Evolutionary conservation across 2,329 filamentous ascomycete species (phyloP), one percentile per base, ranked within the genome.

Genomic region (Colletotrichum karsti): DNA sequence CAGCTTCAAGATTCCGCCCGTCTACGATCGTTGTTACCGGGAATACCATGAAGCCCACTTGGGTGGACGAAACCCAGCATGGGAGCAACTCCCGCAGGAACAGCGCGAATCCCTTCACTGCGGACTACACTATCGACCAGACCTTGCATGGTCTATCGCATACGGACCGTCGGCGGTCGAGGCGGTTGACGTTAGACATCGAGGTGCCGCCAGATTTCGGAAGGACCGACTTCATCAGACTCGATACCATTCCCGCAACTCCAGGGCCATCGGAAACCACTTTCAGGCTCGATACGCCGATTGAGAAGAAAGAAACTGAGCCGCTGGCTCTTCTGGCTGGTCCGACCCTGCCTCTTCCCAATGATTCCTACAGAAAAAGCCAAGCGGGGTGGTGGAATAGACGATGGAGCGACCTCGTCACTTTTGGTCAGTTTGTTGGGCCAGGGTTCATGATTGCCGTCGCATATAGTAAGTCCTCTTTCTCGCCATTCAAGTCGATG

Each of bases 391-490:
- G 65, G 65, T 18, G 30, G 7, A 28, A 15, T 8, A 35, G 53
- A n/a, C 28, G 37, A 54, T 59, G 61, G 46, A 22, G 15, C 33
- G 46, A 65, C 5, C 13, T 68, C 10, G 12, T 54, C 9, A 64
- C 54, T 2, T 68, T 68, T 30, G 60, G 30, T 12, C 59, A 65
- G 46, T 68, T 92, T 75, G 78, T 92, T 56, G 91, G 91, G 0
- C 90, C 91, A 8, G 91, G 91, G 1, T 91, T 92, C 74, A 88
- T 93, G 77, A 82, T 89, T 42, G 82, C 86, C 13, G 87, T 89
- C 28, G 86, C 87, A 4, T 89, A 88, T 75, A 88, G 84, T 85
- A 76, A 70, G 83, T 24, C 24, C 33, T 35, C 33, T 2, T 26
- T 0, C 9, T 20, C 0, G 8, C 26, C 22, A 28, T 20, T 6